Evolutionary conservation across 352 stramenopile species (phyloP).

Genomic region (Chrysophaeum taylorii): DNA sequence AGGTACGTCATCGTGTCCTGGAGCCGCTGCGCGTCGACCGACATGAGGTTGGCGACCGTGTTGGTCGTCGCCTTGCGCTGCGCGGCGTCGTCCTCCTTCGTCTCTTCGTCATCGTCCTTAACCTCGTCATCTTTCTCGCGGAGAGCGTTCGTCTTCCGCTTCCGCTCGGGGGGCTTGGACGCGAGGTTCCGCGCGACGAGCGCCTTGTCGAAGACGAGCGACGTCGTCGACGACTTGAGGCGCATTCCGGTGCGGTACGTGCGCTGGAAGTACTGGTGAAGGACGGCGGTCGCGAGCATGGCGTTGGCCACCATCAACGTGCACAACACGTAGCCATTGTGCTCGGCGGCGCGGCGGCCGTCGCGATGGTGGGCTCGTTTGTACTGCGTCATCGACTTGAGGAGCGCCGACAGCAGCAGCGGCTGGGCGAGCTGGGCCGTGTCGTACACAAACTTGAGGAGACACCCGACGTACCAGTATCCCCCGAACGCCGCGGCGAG

Average conservation of each 20-base stretch:
- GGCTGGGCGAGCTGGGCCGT: conserved; percentile 75
- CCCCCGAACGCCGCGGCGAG: conserved; percentile 58
- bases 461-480: conserved; percentile 69
- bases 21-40: conserved; percentile 85
- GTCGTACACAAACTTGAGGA: conserved; percentile 84
- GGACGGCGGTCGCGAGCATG: conserved; percentile 28
- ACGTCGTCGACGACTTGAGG: conserved; percentile 50
- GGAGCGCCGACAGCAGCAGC: conserved; percentile 59
- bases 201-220: conserved; percentile 39
- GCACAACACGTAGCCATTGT: conserved; percentile 26
- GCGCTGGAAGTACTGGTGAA: conserved; percentile 43
- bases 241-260: conserved; percentile 46
- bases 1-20: conserved; percentile 84
- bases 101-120: conserved; percentile 63
- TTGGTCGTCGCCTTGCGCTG: conserved; percentile 31
- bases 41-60: conserved; percentile 94
- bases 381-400: conserved; percentile 60
- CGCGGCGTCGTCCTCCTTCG: conserved; percentile 55
- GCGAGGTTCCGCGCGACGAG: conserved; percentile 9
- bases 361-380: conserved; percentile 38
- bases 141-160: conserved; percentile 49
- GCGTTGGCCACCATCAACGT: conserved; percentile 30
- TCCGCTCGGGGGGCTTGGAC: conserved; percentile 10
- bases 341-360: conserved; percentile 34
- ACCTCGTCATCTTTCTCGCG: conserved; percentile 44